A percentile compares a stretch with the other conserved stretches of the same genome.
Evolutionary conservation across 2,329 filamentous ascomycete species (phyloP).

Genomic region (Beauveria varroae): DNA sequence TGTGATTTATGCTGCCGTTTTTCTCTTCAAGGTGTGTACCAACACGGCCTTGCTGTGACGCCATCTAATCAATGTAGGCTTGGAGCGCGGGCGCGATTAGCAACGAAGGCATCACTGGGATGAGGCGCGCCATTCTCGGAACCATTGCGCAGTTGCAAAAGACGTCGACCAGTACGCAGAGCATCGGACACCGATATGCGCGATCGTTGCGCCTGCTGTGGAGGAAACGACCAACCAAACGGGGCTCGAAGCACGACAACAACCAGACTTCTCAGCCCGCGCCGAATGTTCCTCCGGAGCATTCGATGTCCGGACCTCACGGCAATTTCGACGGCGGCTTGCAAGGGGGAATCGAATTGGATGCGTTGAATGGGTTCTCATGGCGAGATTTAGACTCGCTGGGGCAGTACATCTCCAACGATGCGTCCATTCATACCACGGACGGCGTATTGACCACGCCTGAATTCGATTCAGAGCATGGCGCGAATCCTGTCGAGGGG

Average conservation of each 20-base stretch:
- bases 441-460: conserved; percentile 21
- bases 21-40: conserved; percentile 51
- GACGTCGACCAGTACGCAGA: conserved; percentile 49
- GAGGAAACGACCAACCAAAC: conserved; percentile 30
- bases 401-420: conserved; percentile 40
- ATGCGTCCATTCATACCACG: conserved; percentile 16
- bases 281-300: conserved; percentile 23
- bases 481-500: conserved; percentile 9
- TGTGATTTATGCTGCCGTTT: conserved; percentile 56
- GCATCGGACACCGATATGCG: conserved; percentile 55
- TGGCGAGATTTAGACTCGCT: conserved; percentile 55
- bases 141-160: conserved; percentile 53
- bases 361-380: conserved; percentile 48
- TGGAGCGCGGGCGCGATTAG: conserved; percentile 52
- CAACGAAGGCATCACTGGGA: conserved; percentile 44
- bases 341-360: conserved; percentile 29
- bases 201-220: conserved; percentile 53
- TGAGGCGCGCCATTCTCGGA: conserved; percentile 49
- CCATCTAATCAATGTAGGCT: conserved; percentile 27
- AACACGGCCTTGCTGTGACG: neutral
- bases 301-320: neutral
- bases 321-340: conserved; percentile 12
- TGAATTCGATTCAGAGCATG: conserved; percentile 21
- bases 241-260: conserved; percentile 12
- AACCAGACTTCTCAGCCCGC: conserved; percentile 16